phyloP scores from a whole-genome alignment of 83 land plant genomes.

The Diphasiastrum complanatum region DNA sequence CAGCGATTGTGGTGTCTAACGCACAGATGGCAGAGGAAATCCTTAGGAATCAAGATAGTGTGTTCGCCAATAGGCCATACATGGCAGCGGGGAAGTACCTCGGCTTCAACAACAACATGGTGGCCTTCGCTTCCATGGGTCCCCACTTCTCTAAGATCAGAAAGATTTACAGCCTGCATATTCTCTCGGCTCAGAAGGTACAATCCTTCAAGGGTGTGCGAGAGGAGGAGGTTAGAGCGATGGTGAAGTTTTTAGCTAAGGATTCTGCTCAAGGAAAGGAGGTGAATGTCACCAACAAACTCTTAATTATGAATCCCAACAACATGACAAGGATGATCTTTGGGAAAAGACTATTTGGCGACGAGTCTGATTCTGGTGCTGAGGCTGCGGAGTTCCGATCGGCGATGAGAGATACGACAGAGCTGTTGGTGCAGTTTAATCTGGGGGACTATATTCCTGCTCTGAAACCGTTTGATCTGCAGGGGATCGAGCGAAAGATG shows the following conservation, averaged over 20 bases:
- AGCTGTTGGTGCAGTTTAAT: conserved; percentile 19
- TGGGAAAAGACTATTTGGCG: conserved; percentile 11
- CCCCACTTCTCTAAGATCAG: conserved; percentile 14
- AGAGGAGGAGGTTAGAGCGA: conserved; percentile 7
- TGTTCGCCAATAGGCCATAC: conserved; percentile 26
- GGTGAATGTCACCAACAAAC: conserved; percentile 11
- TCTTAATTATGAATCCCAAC: conserved; percentile 15
- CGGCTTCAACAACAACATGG: conserved; percentile 8
- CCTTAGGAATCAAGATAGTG: conserved; percentile 18
- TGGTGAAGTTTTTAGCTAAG: conserved; percentile 2
- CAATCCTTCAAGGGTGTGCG: conserved; percentile 8
- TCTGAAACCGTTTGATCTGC: conserved; percentile 14
- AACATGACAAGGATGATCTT: conserved; percentile 24
- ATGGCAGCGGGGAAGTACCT: conserved; percentile 14
- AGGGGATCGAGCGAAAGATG: conserved; percentile 8
- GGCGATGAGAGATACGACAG: conserved; percentile 16
- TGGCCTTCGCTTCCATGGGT: conserved; percentile 22
- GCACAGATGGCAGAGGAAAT: conserved; percentile 23
- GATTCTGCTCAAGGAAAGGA: neutral
- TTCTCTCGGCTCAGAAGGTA: conserved; percentile 18
- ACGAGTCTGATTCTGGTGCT: conserved; percentile 2
- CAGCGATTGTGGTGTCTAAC: conserved; percentile 20
- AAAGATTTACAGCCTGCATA: conserved; percentile 24
- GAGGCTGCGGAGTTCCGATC: conserved; percentile 5
- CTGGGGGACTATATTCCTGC: conserved; percentile 29